Base-by-base conservation (phyloP, 495 filamentous ascomycete species). In the Trichoderma parareesei region DNA sequence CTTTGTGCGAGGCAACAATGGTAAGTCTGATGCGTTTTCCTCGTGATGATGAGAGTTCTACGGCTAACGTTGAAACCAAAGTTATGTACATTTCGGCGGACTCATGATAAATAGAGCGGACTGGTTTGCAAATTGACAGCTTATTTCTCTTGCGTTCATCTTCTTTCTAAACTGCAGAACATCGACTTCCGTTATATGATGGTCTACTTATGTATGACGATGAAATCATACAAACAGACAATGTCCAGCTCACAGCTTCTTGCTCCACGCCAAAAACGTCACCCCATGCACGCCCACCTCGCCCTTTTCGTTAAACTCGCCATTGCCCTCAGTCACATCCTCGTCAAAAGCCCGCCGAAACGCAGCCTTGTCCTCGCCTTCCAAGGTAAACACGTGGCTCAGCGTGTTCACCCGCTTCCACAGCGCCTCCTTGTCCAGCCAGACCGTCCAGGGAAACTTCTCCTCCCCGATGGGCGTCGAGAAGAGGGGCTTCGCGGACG, bases 1-100 rank as follows among this genome's bases (percentile, higher is more conserved):
- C 38, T 98, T 98, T 72, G 88, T 98, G 18, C 83, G 94, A 69
- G 94, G 94, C 66, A 98, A 98, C 75, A 98, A 98, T 68, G 94
- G 94, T 97, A 68, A 65, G 73, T 27, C 2, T 66, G 57, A 4
- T 48, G 5, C 5, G 5, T 46, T 5, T 14, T 27, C 1, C 43
- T 13, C 1, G 16, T 14, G 16, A 13, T 46, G 46, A 49, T 18
- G 57, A 41, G 46, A 49, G 65, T 64, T 62, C 69, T 62, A 14
- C 2, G 38, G 40, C 62, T 57, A 57, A 61, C 53, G 4, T n/a
- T 63, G 11, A 62, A 4, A 27, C 27, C 18, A 9, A 11, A 88
- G 88, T 90, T 41, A 85, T 91, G 85, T 91, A 91, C 69, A 91
- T 91, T 66, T 88, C 88, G 0, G 87, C 88, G 43, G 88, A 88